Conservation (phyloP, 805 yeast genomes). For the Nakazawaea ernobii region DNA sequence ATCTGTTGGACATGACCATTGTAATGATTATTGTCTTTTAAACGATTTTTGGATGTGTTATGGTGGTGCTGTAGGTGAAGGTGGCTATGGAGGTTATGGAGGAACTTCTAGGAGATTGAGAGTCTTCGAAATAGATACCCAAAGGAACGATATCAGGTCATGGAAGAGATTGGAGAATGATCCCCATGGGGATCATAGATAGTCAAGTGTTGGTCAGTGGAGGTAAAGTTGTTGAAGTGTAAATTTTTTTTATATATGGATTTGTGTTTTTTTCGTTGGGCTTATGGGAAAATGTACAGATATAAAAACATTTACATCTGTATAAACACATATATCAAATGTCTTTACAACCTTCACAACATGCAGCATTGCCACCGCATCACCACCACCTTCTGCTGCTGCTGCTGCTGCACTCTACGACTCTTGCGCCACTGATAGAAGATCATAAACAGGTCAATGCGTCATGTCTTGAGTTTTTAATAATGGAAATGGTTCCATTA, state of each 20-base stretch:
- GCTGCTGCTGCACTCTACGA: background rate
- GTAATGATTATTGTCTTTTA: conserved; percentile 81
- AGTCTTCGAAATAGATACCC: conserved; percentile 58
- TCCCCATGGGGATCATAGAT: conserved; percentile 43
- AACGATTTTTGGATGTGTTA: conserved; percentile 81
- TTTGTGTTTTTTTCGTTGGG: background rate
- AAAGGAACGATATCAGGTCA: conserved; percentile 40
- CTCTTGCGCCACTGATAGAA: background rate
- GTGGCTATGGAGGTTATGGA: conserved; percentile 93
- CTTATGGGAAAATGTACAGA: background rate
- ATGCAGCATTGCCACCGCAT: background rate
- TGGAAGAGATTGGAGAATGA: conserved; percentile 71
- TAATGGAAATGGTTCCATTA: conserved; percentile 74
- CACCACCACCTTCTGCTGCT: background rate
- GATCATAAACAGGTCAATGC: conserved; percentile 41
- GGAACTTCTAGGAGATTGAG: conserved; percentile 80
- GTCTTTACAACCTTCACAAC: background rate
- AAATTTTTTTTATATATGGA: background rate
- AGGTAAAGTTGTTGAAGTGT: conserved; percentile 24
- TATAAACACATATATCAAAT: background rate
- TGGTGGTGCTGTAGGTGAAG: conserved; percentile 93
- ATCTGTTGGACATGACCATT: conserved; percentile 92
- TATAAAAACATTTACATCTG: too few relatives aligned
- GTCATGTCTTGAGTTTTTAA: conserved; percentile 52
- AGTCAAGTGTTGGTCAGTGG: conserved; percentile 41